A percentile compares a stretch with the other conserved stretches of the same genome.
Conservation (phyloP, 2,329 filamentous ascomycete genomes). For the Cladorrhinum sp. region DNA sequence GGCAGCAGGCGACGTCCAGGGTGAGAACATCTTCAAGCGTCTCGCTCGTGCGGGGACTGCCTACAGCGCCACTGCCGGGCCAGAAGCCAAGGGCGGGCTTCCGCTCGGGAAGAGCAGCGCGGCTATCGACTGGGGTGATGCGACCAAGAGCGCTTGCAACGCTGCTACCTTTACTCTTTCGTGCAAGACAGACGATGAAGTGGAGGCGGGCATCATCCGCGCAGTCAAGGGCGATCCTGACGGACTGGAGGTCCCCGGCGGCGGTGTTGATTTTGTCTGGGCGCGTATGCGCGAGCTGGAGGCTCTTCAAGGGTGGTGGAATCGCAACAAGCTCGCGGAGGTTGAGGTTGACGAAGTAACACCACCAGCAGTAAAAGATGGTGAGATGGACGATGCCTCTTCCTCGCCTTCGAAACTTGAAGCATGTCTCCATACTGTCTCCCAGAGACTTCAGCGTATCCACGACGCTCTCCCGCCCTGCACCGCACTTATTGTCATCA, state of each 20-base stretch:
- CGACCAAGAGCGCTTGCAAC: constrained; percentile 55
- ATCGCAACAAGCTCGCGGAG: constrained; percentile 45
- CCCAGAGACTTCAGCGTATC: constrained; percentile 51
- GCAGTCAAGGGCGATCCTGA: constrained; percentile 58
- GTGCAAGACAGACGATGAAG: constrained; percentile 59
- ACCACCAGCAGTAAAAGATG: not conserved
- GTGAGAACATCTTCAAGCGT: constrained; percentile 86
- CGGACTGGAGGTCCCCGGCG: constrained; percentile 54
- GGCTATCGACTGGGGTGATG: constrained; percentile 87
- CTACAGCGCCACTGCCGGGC: constrained; percentile 60
- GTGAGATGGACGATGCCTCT: constrained; percentile 6
- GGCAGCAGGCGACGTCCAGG: constrained; percentile 74
- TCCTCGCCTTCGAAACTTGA: constrained; percentile 38
- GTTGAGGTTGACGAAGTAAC: constrained; percentile 24
- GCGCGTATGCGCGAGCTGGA: constrained; percentile 64
- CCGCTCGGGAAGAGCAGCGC: constrained; percentile 63
- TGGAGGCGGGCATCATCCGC: constrained; percentile 52
- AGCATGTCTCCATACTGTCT: constrained; percentile 43
- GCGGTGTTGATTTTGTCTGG: constrained; percentile 66
- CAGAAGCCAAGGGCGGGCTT: constrained; percentile 53
- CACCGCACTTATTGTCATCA: constrained; percentile 63
- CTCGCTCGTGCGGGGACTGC: constrained; percentile 62
- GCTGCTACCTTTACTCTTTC: constrained; percentile 54
- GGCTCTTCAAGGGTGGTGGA: constrained; percentile 65
- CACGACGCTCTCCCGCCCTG: constrained; percentile 60